These are phyloP conservation scores for Meyerozyma carpophila DNA, from an alignment of 1,139 yeast species.

Conservation along the genomic window DNA sequence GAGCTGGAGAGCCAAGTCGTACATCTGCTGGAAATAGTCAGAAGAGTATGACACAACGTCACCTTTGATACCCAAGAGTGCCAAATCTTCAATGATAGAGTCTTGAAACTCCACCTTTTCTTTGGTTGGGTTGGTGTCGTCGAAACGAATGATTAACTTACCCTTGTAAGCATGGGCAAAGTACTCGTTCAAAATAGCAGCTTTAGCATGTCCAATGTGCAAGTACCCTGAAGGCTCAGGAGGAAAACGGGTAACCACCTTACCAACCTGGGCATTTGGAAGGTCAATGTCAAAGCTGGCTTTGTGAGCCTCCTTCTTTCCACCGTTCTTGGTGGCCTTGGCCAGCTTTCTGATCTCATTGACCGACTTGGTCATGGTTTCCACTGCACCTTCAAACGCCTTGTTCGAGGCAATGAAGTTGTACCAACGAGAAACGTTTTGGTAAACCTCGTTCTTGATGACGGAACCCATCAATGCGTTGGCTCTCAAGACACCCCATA, in stretches of 20 bases:
- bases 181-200: conserved; percentile 91
- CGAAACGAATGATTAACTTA: conserved; percentile 89
- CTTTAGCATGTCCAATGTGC: conserved; percentile 94
- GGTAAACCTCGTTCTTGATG: conserved; percentile 75
- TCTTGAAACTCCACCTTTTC: conserved; percentile 92
- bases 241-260: conserved; percentile 97
- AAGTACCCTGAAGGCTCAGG: conserved; percentile 90
- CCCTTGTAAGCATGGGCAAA: conserved; percentile 94
- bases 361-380: conserved; percentile 59
- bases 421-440: conserved; percentile 93
- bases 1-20: conserved; percentile 73
- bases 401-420: conserved; percentile 63
- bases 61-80: conserved; percentile 85
- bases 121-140: conserved; percentile 94
- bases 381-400: conserved; percentile 67
- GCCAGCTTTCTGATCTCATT: conserved; percentile 70
- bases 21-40: conserved; percentile 87
- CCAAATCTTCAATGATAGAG: conserved; percentile 84
- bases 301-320: conserved; percentile 74
- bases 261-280: conserved; percentile 83
- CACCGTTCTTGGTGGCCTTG: conserved; percentile 41
- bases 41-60: conserved; percentile 84
- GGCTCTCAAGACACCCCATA: conserved; percentile 93
- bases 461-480: conserved; percentile 90
- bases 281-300: conserved; percentile 93